Evolutionary conservation across 352 stramenopile genomes (phyloP), one percentile per base, ranked within the genome.

Genomic region (Achlya hypogyna): DNA sequence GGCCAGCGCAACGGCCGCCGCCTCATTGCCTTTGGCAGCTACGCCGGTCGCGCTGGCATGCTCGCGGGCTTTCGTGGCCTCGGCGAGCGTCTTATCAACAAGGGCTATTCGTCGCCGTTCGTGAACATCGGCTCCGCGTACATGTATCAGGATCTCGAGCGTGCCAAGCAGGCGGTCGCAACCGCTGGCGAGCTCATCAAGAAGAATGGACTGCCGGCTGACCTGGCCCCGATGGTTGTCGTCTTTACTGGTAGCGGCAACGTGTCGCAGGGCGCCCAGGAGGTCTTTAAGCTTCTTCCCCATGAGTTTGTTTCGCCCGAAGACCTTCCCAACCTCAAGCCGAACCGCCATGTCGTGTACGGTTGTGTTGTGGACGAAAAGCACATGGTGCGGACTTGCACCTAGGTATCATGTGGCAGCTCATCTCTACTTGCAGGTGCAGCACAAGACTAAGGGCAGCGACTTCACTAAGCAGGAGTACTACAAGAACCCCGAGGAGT

Each of bases 211-310:
- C 70, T 98, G 20, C 89, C 89, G 0, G 53, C 66, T 2, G 78
- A 87, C 25, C 70, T 98, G 34, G 70, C 78, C 22, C 88, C 88
- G 12, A 88, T 95, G 80, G 96, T 75, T 54, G 95, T 98, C 71
- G 84, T 86, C 28, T 97, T 98, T 72, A 98, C 96, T 20, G 91
- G 91, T 65, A 91, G 90, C 56, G 96, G 96, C 32, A 98, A 98
- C 73, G 96, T 98, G 8, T 94, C 91, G 20, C 82, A 94, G 63
- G 96, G 95, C 6, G 93, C 93, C n/a, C 87, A 96, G 51, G 91
- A 98, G 74, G 93, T 98, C 52, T 98, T 98, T 71, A 71, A 87
- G 51, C 77, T 97, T 49, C 89, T 98, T 75, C 95, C 95, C 18
- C 94, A 98, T 72, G 79, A 97, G 73, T 95, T 94, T 77, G 88